These are phyloP conservation scores for Chrysosporium queenslandicum DNA, from an alignment of 2,329 filamentous ascomycete genomes.

Conservation along the genomic window DNA sequence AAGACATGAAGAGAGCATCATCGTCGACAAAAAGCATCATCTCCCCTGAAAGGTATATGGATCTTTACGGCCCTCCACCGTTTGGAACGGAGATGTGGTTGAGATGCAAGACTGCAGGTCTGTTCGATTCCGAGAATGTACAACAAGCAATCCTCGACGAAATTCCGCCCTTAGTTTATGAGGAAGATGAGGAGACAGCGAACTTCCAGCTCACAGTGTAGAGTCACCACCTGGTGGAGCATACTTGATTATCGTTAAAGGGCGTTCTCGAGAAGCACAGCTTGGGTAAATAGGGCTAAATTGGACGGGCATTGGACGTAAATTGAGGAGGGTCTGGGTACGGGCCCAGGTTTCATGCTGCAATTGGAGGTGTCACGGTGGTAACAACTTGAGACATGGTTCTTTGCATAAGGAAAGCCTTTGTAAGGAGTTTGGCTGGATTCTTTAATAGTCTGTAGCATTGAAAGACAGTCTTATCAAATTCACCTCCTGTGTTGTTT, in stretches of 20 bases:
- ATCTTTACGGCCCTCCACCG: conserved; percentile 35
- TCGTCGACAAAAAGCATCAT: conserved; percentile 24
- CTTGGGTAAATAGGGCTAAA: neutral
- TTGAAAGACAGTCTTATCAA: neutral
- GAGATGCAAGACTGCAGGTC: conserved; percentile 31
- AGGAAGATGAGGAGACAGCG: conserved; percentile 32
- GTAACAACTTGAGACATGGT: neutral
- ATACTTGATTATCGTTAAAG: too few relatives aligned
- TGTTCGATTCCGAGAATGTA: conserved; percentile 26
- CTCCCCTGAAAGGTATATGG: conserved; percentile 35
- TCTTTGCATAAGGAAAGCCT: neutral
- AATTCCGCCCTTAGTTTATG: conserved; percentile 23
- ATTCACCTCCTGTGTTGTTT: neutral
- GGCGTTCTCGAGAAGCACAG: neutral
- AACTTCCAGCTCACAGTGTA: conserved; percentile 35
- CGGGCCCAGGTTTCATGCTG: neutral
- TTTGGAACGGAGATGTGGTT: conserved; percentile 38
- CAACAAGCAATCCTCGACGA: conserved; percentile 19
- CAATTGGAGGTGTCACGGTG: neutral
- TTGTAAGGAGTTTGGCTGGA: neutral
- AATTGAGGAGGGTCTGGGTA: neutral
- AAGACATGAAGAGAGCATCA: conserved; percentile 13
- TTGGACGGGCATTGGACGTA: conserved; percentile 1
- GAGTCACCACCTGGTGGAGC: too few relatives aligned
- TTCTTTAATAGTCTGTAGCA: neutral